phyloP scores from a whole-genome alignment of 2,329 filamentous ascomycete species.

The Calonectria hawksworthii region DNA sequence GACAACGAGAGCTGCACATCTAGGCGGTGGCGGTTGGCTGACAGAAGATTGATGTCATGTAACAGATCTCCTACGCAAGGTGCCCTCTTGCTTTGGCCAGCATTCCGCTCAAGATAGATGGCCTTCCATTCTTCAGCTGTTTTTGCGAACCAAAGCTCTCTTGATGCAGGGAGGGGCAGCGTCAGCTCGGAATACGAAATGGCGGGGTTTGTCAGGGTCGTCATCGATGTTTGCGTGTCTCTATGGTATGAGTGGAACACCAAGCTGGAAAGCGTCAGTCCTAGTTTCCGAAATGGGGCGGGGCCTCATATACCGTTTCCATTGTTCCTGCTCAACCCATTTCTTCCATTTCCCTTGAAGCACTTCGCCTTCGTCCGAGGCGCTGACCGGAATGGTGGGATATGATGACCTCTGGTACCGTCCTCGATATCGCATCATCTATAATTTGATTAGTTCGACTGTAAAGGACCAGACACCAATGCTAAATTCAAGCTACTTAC shows the following conservation, averaged over 20 bases:
- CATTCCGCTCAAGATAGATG: slow-evolving; percentile 63
- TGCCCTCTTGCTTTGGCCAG: slow-evolving; percentile 55
- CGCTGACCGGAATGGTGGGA: slow-evolving; percentile 62
- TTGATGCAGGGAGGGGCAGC: slow-evolving; percentile 73
- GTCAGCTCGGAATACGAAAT: slow-evolving; percentile 79
- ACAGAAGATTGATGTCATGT: slow-evolving; percentile 67
- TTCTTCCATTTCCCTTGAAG: slow-evolving; percentile 75
- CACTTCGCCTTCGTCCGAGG: slow-evolving; percentile 67
- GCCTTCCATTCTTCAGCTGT: slow-evolving; percentile 75
- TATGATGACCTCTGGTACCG: slow-evolving; percentile 71
- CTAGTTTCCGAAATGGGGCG: not conserved
- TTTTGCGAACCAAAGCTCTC: slow-evolving; percentile 75
- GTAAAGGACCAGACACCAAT: not conserved
- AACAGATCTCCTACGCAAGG: slow-evolving; percentile 70
- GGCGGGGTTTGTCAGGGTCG: slow-evolving; percentile 72
- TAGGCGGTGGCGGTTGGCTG: slow-evolving; percentile 62
- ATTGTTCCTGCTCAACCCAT: slow-evolving; percentile 76
- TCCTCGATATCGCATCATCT: slow-evolving; percentile 70
- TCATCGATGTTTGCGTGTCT: slow-evolving; percentile 78
- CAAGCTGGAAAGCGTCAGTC: slow-evolving; percentile 58
- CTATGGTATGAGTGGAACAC: slow-evolving; percentile 75
- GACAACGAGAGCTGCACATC: slow-evolving; percentile 70
- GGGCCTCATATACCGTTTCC: slow-evolving; percentile 67
- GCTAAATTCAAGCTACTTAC: slow-evolving; percentile 47
- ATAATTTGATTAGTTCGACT: slow-evolving; percentile 32